phyloP scores from a whole-genome alignment of 768 basidiomycete species.

The Psilocybe subaeruginosa region DNA sequence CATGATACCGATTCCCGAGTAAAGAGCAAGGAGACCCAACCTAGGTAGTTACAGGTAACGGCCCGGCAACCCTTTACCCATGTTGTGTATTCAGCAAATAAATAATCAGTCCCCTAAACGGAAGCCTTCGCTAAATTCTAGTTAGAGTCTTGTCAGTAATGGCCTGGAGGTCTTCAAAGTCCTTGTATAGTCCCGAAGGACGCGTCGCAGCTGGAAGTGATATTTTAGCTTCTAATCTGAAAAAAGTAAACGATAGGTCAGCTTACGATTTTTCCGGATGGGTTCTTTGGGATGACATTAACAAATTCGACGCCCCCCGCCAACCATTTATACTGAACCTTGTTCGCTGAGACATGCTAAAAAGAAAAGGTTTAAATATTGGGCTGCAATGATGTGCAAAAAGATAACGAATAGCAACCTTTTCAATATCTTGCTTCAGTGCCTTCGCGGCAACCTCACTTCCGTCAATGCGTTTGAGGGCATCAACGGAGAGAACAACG shows the following conservation, averaged over 20 bases:
- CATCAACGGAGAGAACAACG: conserved; percentile 53
- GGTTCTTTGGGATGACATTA: conserved; percentile 67
- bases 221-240: background rate
- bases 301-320: conserved; percentile 66
- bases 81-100: background rate
- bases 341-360: conserved; percentile 61
- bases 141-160: conserved; percentile 17
- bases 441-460: conserved; percentile 34
- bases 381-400: no score
- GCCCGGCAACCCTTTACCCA: conserved; percentile 1
- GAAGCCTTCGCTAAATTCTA: background rate
- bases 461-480: conserved; percentile 36
- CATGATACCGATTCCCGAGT: conserved; percentile 8
- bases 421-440: conserved; percentile 50
- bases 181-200: conserved; percentile 55
- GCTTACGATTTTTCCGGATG: conserved; percentile 68
- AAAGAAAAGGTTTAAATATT: no score
- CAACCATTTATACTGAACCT: conserved; percentile 62
- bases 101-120: background rate
- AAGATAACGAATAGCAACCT: conserved; percentile 40
- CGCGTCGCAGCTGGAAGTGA: conserved; percentile 43
- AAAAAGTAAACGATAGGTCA: background rate
- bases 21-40: background rate
- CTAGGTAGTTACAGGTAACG: background rate
- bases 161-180: conserved; percentile 11